Evolutionary conservation across 1,284 basidiomycete genomes (phyloP).

Genomic region (Microbotryum lychnidis-dioicae): DNA sequence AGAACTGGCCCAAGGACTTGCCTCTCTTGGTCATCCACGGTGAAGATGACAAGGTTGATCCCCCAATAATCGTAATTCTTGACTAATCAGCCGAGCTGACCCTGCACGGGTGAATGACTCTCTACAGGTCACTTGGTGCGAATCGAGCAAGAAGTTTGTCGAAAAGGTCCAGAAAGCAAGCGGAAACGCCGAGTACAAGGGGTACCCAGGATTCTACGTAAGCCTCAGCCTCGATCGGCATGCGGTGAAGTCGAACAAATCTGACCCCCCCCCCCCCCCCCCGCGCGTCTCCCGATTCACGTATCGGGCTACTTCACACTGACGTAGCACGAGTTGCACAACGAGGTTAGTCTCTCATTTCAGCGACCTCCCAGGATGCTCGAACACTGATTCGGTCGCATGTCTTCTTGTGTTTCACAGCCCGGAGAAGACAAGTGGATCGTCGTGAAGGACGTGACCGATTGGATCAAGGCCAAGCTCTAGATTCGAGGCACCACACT

Average conservation of each 20-base stretch:
- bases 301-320: background rate
- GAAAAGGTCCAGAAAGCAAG: slow-evolving; percentile 13
- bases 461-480: slow-evolving; percentile 24
- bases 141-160: slow-evolving; percentile 7
- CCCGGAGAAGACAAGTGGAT: slow-evolving; percentile 24
- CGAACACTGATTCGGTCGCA: too few relatives aligned
- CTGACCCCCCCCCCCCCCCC: background rate
- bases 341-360: slow-evolving; percentile 17
- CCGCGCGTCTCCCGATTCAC: background rate
- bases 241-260: background rate
- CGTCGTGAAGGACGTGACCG: slow-evolving; percentile 15
- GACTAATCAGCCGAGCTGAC: background rate
- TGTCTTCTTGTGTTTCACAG: background rate
- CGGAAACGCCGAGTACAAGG: slow-evolving; percentile 8
- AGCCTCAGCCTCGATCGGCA: background rate
- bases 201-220: slow-evolving; percentile 10
- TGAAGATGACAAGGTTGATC: slow-evolving; percentile 37
- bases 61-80: background rate
- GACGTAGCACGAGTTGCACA: slow-evolving; percentile 31
- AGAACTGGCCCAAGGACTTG: slow-evolving; percentile 36
- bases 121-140: slow-evolving; percentile 8
- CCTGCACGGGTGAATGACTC: background rate
- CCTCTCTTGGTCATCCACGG: slow-evolving; percentile 42
- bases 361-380: background rate
- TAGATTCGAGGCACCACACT: background rate